A percentile compares a stretch with the other conserved stretches of the same genome.
Conservation (phyloP, 805 yeast genomes). For the Myxozyma sirexii region DNA sequence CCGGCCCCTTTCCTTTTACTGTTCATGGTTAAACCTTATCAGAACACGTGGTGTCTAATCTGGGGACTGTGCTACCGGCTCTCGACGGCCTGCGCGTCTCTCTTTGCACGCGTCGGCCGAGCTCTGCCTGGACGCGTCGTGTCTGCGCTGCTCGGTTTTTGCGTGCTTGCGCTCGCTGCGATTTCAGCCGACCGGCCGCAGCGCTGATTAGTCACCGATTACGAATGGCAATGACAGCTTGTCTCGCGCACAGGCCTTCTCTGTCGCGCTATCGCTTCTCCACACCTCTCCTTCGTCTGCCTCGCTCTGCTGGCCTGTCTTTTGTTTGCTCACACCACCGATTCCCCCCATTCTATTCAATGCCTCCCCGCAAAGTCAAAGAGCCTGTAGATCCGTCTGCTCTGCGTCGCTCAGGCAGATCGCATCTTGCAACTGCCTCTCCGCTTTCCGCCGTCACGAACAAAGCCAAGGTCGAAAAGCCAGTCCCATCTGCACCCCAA, state of each 20-base stretch:
- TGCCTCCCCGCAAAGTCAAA: constrained; percentile 23
- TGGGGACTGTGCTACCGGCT: no score
- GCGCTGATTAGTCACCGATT: no score
- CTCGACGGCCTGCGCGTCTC: no score
- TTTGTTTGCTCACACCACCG: neutral
- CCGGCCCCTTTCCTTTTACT: no score
- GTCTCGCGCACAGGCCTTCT: neutral
- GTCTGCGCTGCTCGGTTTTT: no score
- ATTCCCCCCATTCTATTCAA: neutral
- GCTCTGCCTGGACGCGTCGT: no score
- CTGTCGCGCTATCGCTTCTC: neutral
- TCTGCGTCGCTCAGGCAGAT: constrained; percentile 28
- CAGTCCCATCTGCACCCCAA: constrained; percentile 15
- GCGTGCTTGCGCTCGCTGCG: no score
- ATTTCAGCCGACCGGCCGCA: no score
- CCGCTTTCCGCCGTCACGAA: constrained; percentile 1
- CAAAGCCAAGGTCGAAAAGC: constrained; percentile 11
- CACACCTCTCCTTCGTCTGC: neutral
- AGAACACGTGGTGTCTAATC: no score
- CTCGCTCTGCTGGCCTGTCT: neutral
- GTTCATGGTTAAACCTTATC: no score
- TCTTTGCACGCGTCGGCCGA: no score
- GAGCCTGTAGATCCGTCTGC: constrained; percentile 15
- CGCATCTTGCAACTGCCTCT: constrained; percentile 2
- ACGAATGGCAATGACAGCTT: no score